A percentile compares a stretch with the other conserved stretches of the same genome.
Conservation (phyloP, 2,329 filamentous ascomycete species). For the Beauveria brongniartii region DNA sequence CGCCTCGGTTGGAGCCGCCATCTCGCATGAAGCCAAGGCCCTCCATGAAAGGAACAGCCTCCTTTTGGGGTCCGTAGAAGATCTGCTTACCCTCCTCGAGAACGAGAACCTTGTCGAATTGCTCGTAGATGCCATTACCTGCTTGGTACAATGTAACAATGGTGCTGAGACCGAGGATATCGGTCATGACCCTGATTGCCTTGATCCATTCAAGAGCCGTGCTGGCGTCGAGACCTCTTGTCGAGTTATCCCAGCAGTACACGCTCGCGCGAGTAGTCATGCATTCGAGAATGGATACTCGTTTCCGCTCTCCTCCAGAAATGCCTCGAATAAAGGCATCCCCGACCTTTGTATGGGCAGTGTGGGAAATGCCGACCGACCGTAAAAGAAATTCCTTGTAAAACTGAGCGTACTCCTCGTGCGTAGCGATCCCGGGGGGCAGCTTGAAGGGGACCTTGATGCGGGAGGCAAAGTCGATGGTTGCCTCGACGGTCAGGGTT, state of each 20-base stretch:
- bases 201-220: constrained; percentile 60
- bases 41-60: neutral
- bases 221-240: constrained; percentile 59
- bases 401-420: no score
- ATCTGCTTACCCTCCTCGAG: neutral
- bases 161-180: constrained; percentile 75
- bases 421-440: constrained; percentile 29
- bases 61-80: neutral
- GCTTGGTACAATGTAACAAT: constrained; percentile 85
- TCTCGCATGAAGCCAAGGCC: constrained; percentile 58
- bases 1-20: no score
- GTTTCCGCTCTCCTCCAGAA: neutral
- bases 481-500: constrained; percentile 81
- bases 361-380: constrained; percentile 57
- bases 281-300: neutral
- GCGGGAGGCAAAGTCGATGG: constrained; percentile 75
- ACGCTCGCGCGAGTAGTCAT: constrained; percentile 68
- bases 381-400: constrained; percentile 57
- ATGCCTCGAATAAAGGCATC: neutral
- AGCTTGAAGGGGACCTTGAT: constrained; percentile 78
- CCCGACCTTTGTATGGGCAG: neutral
- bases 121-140: constrained; percentile 69
- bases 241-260: constrained; percentile 69
- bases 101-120: constrained; percentile 71
- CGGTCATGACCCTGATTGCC: constrained; percentile 70